Evolutionary conservation across 768 basidiomycete species (phyloP).

Genomic region (Dentipellis fragilis): DNA sequence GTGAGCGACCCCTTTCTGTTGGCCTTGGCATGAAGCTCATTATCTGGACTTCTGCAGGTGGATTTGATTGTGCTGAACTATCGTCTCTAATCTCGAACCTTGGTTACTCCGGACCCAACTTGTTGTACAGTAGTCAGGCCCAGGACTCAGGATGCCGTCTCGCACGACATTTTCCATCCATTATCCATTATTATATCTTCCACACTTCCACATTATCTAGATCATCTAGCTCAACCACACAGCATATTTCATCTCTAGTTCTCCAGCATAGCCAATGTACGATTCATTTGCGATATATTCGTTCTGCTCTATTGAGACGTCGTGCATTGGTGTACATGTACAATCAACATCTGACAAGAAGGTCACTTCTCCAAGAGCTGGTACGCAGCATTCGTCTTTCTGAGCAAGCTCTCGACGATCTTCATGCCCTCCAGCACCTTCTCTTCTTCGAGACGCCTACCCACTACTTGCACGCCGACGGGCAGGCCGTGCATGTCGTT

Average conservation of each 20-base stretch:
- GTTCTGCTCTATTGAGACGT: too few species aligned
- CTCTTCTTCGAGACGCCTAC: slow-evolving; percentile 59
- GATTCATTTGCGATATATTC: not conserved
- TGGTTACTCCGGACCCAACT: not conserved
- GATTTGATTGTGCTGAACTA: not conserved
- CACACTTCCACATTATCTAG: too few species aligned
- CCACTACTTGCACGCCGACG: slow-evolving; percentile 56
- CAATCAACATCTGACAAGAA: too few species aligned
- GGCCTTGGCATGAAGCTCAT: not conserved
- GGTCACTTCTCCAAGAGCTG: not conserved
- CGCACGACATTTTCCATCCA: not conserved
- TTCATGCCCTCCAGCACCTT: slow-evolving; percentile 63
- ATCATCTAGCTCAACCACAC: too few species aligned
- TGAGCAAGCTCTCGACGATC: slow-evolving; percentile 30
- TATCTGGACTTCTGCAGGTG: not conserved
- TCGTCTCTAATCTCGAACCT: not conserved
- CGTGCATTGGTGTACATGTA: too few species aligned
- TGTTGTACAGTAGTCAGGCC: not conserved
- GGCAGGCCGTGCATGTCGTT: slow-evolving; percentile 60
- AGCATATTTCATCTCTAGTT: not conserved
- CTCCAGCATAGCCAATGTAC: not conserved
- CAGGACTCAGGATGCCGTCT: not conserved
- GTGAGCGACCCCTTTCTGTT: not conserved
- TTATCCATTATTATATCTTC: not conserved
- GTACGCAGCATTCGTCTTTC: not conserved